Conservation (phyloP, 1,284 basidiomycete genomes). For the Leccinum pachyderme region DNA sequence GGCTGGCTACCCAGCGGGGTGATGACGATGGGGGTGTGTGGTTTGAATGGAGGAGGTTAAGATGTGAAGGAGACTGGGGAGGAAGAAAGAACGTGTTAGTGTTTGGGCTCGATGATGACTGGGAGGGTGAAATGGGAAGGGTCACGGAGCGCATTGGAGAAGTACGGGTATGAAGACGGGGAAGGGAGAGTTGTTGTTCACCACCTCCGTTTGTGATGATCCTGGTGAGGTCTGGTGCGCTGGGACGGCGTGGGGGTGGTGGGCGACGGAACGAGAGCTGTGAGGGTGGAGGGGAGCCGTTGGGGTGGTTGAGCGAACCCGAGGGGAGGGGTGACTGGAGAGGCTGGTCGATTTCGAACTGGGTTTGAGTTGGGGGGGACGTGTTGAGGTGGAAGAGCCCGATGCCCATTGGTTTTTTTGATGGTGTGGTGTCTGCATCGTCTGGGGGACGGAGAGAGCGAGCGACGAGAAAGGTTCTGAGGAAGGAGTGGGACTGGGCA, state of each 20-base stretch:
- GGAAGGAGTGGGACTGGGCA: slow-evolving; percentile 53
- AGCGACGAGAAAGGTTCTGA: slow-evolving; percentile 42
- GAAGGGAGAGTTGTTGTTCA: slow-evolving; percentile 43
- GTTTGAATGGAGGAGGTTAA: slow-evolving; percentile 55
- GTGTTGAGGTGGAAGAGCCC: slow-evolving; percentile 70
- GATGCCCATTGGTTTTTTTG: slow-evolving; percentile 37
- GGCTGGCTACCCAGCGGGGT: slow-evolving; percentile 32
- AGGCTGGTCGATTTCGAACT: slow-evolving; percentile 54
- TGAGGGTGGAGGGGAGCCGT: slow-evolving; percentile 66
- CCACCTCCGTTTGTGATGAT: slow-evolving; percentile 50
- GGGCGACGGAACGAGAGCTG: slow-evolving; percentile 56
- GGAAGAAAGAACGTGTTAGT: slow-evolving; percentile 39
- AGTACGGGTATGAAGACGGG: slow-evolving; percentile 58
- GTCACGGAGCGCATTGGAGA: slow-evolving; percentile 52
- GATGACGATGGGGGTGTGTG: slow-evolving; percentile 54
- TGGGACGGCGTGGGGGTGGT: slow-evolving; percentile 54
- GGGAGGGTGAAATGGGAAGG: slow-evolving; percentile 49
- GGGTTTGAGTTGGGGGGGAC: slow-evolving; percentile 46
- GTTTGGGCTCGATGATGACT: slow-evolving; percentile 21
- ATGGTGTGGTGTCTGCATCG: slow-evolving; percentile 8
- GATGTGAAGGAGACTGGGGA: slow-evolving; percentile 60
- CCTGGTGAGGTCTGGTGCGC: slow-evolving; percentile 57
- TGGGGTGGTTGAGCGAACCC: slow-evolving; percentile 43
- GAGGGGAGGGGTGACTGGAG: slow-evolving; percentile 37
- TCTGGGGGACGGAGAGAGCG: slow-evolving; percentile 16